Conservation (phyloP, 305 asterid genomes). For the Ajuga reptans region DNA sequence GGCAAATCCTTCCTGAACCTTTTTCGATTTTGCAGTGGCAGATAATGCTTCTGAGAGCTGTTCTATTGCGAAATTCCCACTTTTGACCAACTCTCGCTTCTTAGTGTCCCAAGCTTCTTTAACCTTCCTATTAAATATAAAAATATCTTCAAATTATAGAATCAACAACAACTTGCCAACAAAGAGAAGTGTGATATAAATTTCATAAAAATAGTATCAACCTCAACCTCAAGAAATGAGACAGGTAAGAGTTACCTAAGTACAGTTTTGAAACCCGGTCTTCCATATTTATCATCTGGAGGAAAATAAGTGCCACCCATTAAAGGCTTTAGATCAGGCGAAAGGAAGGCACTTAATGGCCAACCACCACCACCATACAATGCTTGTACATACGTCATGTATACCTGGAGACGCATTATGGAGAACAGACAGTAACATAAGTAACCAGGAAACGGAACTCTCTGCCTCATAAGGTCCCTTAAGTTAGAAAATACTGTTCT, state of each 20-base stretch:
- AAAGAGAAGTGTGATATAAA: neutral
- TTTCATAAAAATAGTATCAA: neutral
- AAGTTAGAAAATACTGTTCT: neutral
- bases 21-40: conserved; percentile 45
- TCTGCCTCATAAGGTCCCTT: neutral
- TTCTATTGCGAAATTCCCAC: conserved; percentile 78
- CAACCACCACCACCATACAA: conserved; percentile 94
- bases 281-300: conserved; percentile 81
- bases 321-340: conserved; percentile 87
- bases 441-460: neutral
- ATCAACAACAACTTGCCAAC: neutral
- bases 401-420: conserved; percentile 44
- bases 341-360: conserved; percentile 85
- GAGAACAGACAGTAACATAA: neutral
- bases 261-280: conserved; percentile 89
- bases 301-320: conserved; percentile 99
- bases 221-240: neutral
- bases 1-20: conserved; percentile 58
- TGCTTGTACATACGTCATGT: conserved; percentile 95
- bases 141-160: neutral
- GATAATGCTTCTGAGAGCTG: conserved; percentile 81
- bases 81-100: conserved; percentile 47
- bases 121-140: conserved; percentile 53
- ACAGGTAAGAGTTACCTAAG: conserved; percentile 42
- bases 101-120: conserved; percentile 87